These are phyloP conservation scores for Yamadazyma jaroonii DNA, from an alignment of 1,139 yeast genomes.

Conservation along the genomic window DNA sequence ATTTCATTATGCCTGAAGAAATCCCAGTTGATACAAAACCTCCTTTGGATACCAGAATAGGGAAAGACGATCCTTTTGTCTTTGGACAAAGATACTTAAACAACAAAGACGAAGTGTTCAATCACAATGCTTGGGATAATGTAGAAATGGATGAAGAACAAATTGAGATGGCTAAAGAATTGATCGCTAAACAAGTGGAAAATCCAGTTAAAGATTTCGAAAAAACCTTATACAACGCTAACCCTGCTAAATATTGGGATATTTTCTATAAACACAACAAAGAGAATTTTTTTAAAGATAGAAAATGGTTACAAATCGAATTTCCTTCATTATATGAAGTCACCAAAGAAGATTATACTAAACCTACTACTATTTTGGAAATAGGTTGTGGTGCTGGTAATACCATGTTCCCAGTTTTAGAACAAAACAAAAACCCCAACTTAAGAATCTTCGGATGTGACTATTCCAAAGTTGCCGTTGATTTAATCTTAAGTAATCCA, in stretches of 20 bases:
- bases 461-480: slow-evolving; percentile 86
- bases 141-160: slow-evolving; percentile 98
- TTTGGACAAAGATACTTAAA: slow-evolving; percentile 83
- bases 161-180: slow-evolving; percentile 66
- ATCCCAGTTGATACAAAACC: slow-evolving; percentile 4
- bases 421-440: slow-evolving; percentile 76
- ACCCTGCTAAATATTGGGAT: slow-evolving; percentile 96
- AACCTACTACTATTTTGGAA: slow-evolving; percentile 76
- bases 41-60: slow-evolving; percentile 49
- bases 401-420: slow-evolving; percentile 85
- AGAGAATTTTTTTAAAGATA: slow-evolving; percentile 92
- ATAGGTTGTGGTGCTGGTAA: slow-evolving; percentile 99
- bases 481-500: slow-evolving; percentile 66
- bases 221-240: slow-evolving; percentile 69
- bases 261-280: slow-evolving; percentile 84
- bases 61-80: slow-evolving; percentile 86
- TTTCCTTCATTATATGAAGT: slow-evolving; percentile 83
- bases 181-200: slow-evolving; percentile 72
- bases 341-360: slow-evolving; percentile 61
- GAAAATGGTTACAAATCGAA: slow-evolving; percentile 95
- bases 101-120: slow-evolving; percentile 79
- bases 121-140: slow-evolving; percentile 97
- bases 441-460: slow-evolving; percentile 83
- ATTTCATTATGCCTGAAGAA: not conserved
- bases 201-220: slow-evolving; percentile 86